Evolutionary conservation across 148 eudicot species (phyloP), one percentile per base, ranked within the genome.

Genomic region (Mesembryanthemum crystallinum): DNA sequence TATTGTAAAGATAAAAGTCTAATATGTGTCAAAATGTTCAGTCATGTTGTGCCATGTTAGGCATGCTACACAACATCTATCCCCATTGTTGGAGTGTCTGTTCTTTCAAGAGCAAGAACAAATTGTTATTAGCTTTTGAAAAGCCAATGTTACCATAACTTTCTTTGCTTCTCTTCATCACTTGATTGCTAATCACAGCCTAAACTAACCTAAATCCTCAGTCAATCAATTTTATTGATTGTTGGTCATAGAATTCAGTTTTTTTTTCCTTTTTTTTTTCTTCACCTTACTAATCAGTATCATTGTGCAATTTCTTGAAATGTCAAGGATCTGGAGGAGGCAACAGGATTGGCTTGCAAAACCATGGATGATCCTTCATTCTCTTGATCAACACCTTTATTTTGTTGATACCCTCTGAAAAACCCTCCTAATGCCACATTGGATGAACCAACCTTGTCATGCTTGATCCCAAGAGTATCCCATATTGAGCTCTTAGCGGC

Each of bases 341-440:
- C 98, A 63, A 96, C 97, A 58, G 97, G 97, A 78, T 95, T 95
- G 14, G 96, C 85, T 73, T 88, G 90, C 73, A 87, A 77, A 47
- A 72, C 88, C 54, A 72, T 63, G 13, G 87, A 75, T 10, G 78
- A 77, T 39, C 52, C 80, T 13, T 76, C 85, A 42, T 18, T 55
- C 51, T 28, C 57, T 1, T 71, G 37, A 24, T 58, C 64, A 14
- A 42, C 74, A 35, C 67, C 84, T 54, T 83, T 84, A 3, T 73
- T 29, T 52, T 73, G 82, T 21, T 80, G 85, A 18, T 79, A 61
- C 7, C 79, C 86, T 82, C 82, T 68, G 33, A 84, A 87, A 9
- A 85, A 76, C 60, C 85, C 73, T 45, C 76, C 71, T 21, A 77
- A 76, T 13, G n/a, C 61, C 27, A 67, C 71, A 24, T 45, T 68